Evolutionary conservation across 192 early-diverging fungal genomes (phyloP).

Genomic region (Mortierella antarctica): DNA sequence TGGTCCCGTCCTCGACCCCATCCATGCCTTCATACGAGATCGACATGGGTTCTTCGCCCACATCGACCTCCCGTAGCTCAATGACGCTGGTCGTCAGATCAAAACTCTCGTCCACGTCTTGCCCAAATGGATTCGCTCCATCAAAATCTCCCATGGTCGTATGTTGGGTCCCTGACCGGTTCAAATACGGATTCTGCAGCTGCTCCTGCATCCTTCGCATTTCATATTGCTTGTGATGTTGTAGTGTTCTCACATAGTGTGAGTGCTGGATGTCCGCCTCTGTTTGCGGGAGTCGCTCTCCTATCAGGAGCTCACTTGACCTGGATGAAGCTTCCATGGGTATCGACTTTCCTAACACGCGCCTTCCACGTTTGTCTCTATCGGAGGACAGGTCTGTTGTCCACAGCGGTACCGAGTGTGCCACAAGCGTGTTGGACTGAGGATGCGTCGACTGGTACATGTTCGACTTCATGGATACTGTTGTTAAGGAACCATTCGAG

Average conservation of each 20-base stretch:
- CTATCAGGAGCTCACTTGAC: not conserved
- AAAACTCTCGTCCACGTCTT: not conserved
- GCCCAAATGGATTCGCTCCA: no score
- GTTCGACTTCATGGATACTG: no score
- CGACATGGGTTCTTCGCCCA: slow-evolving; percentile 34
- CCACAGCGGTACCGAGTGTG: no score
- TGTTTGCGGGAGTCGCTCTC: slow-evolving; percentile 14
- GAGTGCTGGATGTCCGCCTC: slow-evolving; percentile 33
- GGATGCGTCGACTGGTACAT: no score
- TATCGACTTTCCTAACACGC: not conserved
- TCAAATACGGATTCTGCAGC: not conserved
- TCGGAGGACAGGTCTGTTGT: no score
- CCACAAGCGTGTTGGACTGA: no score
- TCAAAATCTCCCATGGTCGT: not conserved
- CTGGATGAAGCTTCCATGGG: not conserved
- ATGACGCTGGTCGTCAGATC: slow-evolving; percentile 30
- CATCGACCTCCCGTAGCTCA: slow-evolving; percentile 19
- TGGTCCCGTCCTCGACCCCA: not conserved
- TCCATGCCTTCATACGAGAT: not conserved
- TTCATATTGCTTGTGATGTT: slow-evolving; percentile 39
- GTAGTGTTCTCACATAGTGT: slow-evolving; percentile 22
- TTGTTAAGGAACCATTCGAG: not conserved
- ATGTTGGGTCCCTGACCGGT: slow-evolving; percentile 1
- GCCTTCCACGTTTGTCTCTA: not conserved
- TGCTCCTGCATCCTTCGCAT: not conserved